Conservation (phyloP, 148 eudicot species). For the Diospyros kaki region DNA sequence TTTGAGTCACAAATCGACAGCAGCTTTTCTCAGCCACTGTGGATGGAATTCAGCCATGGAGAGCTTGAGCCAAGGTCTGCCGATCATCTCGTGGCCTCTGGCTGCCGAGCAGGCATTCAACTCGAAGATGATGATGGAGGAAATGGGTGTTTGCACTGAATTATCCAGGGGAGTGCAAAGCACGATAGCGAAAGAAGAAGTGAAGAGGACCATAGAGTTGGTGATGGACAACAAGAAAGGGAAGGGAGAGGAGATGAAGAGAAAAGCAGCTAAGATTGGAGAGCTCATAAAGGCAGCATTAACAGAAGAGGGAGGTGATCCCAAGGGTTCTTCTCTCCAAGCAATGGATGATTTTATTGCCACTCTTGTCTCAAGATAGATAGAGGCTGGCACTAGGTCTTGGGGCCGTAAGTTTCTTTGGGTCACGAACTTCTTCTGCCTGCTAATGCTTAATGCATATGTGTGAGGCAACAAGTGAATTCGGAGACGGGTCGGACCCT, state of each 20-base stretch:
- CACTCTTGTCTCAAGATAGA: slow-evolving; percentile 13
- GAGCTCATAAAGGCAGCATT: slow-evolving; percentile 33
- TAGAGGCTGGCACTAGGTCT: too few relatives aligned
- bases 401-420: too few relatives aligned
- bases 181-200: slow-evolving; percentile 36
- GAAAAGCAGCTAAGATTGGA: slow-evolving; percentile 41
- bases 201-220: slow-evolving; percentile 36
- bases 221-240: slow-evolving; percentile 45
- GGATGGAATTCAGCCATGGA: slow-evolving; percentile 72
- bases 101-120: slow-evolving; percentile 63
- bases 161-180: slow-evolving; percentile 54
- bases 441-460: too few relatives aligned
- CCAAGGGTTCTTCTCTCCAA: slow-evolving; percentile 36
- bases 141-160: slow-evolving; percentile 63
- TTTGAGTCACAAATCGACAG: slow-evolving; percentile 49
- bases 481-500: too few relatives aligned
- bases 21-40: slow-evolving; percentile 55
- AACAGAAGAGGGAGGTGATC: slow-evolving; percentile 25
- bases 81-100: slow-evolving; percentile 60
- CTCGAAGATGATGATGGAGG: slow-evolving; percentile 62
- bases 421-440: too few relatives aligned
- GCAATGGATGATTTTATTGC: slow-evolving; percentile 39
- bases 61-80: slow-evolving; percentile 65
- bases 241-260: slow-evolving; percentile 52
- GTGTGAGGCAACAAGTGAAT: too few relatives aligned